Percentiles rank a stretch among this genome's conserved stretches.
These are phyloP conservation scores for Nannizziopsis barbatae DNA, from an alignment of 2,329 filamentous ascomycete species.

Conservation along the genomic window DNA sequence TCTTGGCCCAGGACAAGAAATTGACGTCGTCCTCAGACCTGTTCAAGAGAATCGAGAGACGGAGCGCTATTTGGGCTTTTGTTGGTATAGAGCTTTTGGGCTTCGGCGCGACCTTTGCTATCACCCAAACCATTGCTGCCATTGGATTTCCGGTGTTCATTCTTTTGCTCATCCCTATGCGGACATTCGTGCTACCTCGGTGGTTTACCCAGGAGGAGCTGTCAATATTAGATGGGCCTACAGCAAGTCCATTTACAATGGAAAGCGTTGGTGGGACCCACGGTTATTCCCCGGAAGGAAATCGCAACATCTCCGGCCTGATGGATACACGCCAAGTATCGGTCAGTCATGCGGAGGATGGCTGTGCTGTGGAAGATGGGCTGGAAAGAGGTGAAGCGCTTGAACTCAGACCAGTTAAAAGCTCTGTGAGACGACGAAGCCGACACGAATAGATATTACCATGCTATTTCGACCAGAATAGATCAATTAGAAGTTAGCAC, in stretches of 20 bases:
- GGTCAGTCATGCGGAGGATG: constrained; percentile 14
- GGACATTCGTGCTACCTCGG: constrained; percentile 52
- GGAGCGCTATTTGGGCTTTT: constrained; percentile 58
- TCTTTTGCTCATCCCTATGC: constrained; percentile 54
- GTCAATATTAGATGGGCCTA: constrained; percentile 55
- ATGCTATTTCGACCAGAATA: constrained; percentile 19
- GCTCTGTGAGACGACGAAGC: constrained; percentile 23
- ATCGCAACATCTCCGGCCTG: constrained; percentile 3
- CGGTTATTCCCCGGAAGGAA: constrained; percentile 31
- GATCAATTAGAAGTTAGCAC: not conserved
- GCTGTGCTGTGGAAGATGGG: constrained; percentile 28
- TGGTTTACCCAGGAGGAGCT: constrained; percentile 53
- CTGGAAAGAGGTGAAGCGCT: constrained; percentile 34
- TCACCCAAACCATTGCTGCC: constrained; percentile 71
- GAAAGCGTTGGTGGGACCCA: constrained; percentile 59
- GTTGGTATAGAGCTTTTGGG: constrained; percentile 56
- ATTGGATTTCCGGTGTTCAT: constrained; percentile 72
- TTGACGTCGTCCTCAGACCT: constrained; percentile 51
- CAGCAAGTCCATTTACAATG: constrained; percentile 64
- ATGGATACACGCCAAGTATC: not conserved
- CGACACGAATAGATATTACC: constrained; percentile 15
- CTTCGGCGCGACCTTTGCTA: constrained; percentile 69
- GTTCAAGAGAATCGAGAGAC: constrained; percentile 50
- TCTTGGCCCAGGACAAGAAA: constrained; percentile 52
- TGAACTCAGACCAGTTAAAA: constrained; percentile 24